Conservation (phyloP, 345 rosid species). For the Brassica incana region DNA sequence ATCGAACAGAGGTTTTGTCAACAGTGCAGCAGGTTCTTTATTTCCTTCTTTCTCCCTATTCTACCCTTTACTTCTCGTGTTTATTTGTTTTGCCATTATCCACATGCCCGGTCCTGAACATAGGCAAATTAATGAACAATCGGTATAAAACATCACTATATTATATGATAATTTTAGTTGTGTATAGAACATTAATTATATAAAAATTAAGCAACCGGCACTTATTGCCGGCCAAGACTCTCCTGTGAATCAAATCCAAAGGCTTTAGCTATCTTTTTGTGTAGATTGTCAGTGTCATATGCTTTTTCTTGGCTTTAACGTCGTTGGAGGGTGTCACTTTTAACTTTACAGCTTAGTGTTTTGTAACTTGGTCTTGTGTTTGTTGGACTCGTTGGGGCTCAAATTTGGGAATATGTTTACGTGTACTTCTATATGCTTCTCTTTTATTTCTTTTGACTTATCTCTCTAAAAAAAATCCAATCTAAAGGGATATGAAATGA, state of each 20-base stretch:
- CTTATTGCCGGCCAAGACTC: constrained; percentile 11
- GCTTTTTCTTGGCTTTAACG: constrained; percentile 38
- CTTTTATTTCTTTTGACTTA: constrained; percentile 17
- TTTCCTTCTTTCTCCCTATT: background rate
- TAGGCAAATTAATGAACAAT: background rate
- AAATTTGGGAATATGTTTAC: constrained; percentile 33
- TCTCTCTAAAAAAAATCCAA: constrained; percentile 17
- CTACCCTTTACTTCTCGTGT: constrained; percentile 15
- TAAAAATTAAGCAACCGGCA: background rate
- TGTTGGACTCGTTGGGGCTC: constrained; percentile 40
- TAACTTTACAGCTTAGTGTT: constrained; percentile 36
- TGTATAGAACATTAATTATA: background rate
- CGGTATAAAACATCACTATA: background rate
- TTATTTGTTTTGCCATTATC: constrained; percentile 24
- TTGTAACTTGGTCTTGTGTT: constrained; percentile 38
- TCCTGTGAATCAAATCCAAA: constrained; percentile 28
- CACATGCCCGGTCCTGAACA: background rate
- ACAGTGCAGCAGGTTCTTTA: constrained; percentile 88
- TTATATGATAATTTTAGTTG: background rate
- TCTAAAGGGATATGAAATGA: constrained; percentile 38
- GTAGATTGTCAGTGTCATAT: constrained; percentile 36
- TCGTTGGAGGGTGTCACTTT: constrained; percentile 26
- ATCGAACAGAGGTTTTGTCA: constrained; percentile 94
- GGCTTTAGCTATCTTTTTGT: constrained; percentile 22
- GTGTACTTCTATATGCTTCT: constrained; percentile 32